These are phyloP conservation scores for Paecilomyces niveus DNA, from an alignment of 2,329 filamentous ascomycete species.

Conservation along the genomic window DNA sequence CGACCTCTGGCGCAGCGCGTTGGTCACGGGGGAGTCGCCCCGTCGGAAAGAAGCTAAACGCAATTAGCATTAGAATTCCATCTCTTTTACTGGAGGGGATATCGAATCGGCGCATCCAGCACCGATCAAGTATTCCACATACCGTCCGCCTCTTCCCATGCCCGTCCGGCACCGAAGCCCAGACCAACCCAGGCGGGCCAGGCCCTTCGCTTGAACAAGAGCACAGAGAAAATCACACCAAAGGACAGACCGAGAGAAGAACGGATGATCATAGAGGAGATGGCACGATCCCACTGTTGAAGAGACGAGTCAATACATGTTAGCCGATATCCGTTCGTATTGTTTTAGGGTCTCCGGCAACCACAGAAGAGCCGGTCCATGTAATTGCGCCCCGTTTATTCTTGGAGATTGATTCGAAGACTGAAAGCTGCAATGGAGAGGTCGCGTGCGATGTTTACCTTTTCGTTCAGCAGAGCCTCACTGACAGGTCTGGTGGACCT, in stretches of 20 bases:
- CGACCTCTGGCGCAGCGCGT: constrained; percentile 28
- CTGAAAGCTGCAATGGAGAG: background rate
- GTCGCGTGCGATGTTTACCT: constrained; percentile 54
- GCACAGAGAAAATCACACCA: constrained; percentile 96
- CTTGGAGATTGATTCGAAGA: background rate
- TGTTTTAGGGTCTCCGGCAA: background rate
- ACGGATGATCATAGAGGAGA: constrained; percentile 95
- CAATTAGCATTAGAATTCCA: constrained; percentile 4
- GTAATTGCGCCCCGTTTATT: background rate
- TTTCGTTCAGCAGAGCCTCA: constrained; percentile 97
- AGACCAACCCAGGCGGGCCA: constrained; percentile 95
- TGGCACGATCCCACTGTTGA: constrained; percentile 89
- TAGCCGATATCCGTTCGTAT: background rate
- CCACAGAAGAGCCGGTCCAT: background rate
- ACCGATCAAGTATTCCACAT: constrained; percentile 29
- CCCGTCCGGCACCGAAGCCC: constrained; percentile 90
- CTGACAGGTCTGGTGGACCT: constrained; percentile 75
- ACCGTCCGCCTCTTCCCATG: constrained; percentile 97
- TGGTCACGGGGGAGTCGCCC: constrained; percentile 32
- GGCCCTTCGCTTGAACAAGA: constrained; percentile 94
- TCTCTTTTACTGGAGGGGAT: background rate
- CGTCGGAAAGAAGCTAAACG: constrained; percentile 36
- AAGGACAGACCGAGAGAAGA: constrained; percentile 93
- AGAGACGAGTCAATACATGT: constrained; percentile 5
- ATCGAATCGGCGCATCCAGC: background rate